phyloP scores from a whole-genome alignment of 257 asterid species.

The Nicotiana tomentosiformis region DNA sequence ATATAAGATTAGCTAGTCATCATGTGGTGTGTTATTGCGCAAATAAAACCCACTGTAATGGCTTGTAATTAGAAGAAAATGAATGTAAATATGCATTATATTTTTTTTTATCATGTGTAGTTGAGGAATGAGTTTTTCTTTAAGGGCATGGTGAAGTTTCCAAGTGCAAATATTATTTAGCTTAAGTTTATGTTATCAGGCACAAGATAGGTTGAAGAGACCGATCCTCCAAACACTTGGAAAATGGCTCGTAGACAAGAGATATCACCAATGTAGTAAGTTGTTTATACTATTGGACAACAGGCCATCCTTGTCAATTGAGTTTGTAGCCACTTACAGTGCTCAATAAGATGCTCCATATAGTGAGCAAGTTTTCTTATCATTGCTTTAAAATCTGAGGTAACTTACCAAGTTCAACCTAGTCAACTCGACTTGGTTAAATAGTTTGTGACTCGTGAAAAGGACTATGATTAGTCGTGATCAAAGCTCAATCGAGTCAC shows the following conservation, averaged over 20 bases:
- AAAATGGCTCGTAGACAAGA: not conserved
- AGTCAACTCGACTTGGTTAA: not conserved
- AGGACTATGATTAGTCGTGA: not conserved
- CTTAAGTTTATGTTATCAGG: not conserved
- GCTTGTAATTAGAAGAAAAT: not conserved
- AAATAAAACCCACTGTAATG: not conserved
- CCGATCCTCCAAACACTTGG: not conserved
- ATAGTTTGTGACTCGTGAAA: not conserved
- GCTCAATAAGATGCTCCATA: not conserved
- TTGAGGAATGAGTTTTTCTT: not conserved
- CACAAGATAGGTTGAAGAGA: not conserved
- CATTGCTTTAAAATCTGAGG: not conserved
- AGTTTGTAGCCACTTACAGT: not conserved
- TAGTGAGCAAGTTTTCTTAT: not conserved
- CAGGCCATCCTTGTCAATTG: conserved; percentile 5
- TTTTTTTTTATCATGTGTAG: not conserved
- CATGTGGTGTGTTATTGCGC: not conserved
- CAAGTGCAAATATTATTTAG: not conserved
- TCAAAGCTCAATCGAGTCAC: not conserved
- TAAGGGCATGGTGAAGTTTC: not conserved
- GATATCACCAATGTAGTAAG: not conserved
- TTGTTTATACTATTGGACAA: not conserved
- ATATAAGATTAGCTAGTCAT: not conserved
- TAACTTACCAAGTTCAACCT: not conserved
- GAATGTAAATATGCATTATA: not conserved